Conservation (phyloP, 169 alveolate genomes). For the Cryptosporidium andersoni region DNA sequence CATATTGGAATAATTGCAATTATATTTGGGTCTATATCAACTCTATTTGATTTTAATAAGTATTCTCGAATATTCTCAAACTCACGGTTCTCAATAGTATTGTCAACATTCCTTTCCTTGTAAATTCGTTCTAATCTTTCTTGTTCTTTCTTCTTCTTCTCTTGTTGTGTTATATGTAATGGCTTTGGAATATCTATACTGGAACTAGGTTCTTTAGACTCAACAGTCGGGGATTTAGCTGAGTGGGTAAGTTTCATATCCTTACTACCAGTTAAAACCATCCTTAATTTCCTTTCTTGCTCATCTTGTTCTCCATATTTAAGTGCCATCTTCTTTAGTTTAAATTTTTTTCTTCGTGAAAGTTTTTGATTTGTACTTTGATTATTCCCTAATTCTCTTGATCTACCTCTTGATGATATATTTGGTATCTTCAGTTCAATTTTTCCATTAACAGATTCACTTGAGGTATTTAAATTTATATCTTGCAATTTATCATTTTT, state of each 20-base stretch:
- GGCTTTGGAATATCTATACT: slow-evolving; percentile 5
- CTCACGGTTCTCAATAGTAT: slow-evolving; percentile 58
- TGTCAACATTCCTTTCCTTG: slow-evolving; percentile 47
- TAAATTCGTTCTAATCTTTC: slow-evolving; percentile 42
- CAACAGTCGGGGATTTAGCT: slow-evolving; percentile 25
- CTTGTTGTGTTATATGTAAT: slow-evolving; percentile 39
- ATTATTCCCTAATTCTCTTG: background rate
- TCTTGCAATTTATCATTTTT: background rate
- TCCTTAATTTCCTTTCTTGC: slow-evolving; percentile 81
- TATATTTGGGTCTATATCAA: slow-evolving; percentile 25
- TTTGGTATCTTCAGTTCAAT: background rate
- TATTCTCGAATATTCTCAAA: slow-evolving; percentile 24
- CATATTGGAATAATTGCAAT: slow-evolving; percentile 58
- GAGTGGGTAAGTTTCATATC: slow-evolving; percentile 71
- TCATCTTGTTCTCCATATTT: slow-evolving; percentile 85
- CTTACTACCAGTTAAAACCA: slow-evolving; percentile 82
- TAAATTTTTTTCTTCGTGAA: slow-evolving; percentile 80
- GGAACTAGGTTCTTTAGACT: slow-evolving; percentile 11
- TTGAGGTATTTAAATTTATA: background rate
- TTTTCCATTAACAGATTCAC: no score
- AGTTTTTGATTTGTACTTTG: slow-evolving; percentile 52
- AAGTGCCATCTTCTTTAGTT: slow-evolving; percentile 79
- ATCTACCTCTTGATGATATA: background rate
- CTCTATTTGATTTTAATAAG: slow-evolving; percentile 26
- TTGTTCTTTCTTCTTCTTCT: slow-evolving; percentile 58